Evolutionary conservation across 2,329 filamentous ascomycete species (phyloP).

Genomic region (Ophiostoma triangulosporum): DNA sequence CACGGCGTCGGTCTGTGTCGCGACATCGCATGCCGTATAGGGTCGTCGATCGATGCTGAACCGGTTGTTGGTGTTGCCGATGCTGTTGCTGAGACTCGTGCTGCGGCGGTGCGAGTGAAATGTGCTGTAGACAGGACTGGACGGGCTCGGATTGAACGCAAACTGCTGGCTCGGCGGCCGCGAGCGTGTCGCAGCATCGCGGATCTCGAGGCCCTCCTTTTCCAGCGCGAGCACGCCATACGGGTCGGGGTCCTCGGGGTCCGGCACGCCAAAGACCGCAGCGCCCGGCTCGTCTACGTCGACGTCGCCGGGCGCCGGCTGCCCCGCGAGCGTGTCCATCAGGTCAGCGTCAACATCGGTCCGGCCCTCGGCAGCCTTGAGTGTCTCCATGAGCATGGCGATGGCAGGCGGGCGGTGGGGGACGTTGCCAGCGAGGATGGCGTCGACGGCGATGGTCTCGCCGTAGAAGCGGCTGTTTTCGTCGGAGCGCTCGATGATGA

Average conservation of each 20-base stretch:
- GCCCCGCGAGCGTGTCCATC: constrained; percentile 22
- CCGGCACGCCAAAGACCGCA: constrained; percentile 25
- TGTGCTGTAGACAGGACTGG: constrained; percentile 19
- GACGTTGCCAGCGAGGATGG: constrained; percentile 14
- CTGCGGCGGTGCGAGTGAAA: constrained; percentile 14
- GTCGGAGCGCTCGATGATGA: constrained; percentile 58
- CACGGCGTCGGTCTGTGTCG: constrained; percentile 9
- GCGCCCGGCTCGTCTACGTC: constrained; percentile 19
- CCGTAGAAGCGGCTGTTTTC: constrained; percentile 62
- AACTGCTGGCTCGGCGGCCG: constrained; percentile 24
- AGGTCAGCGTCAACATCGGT: constrained; percentile 20
- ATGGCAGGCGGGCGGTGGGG: constrained; percentile 11
- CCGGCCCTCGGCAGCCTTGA: constrained; percentile 15
- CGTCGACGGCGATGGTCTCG: constrained; percentile 16
- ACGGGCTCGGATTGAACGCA: constrained; percentile 24
- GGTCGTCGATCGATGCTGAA: not conserved
- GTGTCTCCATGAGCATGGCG: constrained; percentile 13
- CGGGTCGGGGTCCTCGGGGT: constrained; percentile 25
- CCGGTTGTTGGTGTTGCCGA: not conserved
- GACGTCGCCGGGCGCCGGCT: constrained; percentile 25
- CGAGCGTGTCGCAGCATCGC: constrained; percentile 23
- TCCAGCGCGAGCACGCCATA: constrained; percentile 25
- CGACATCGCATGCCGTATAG: not conserved
- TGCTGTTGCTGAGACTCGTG: not conserved
- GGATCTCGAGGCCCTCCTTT: constrained; percentile 23